phyloP scores from a whole-genome alignment of 208 protist genomes.

The Kentomonas sorsogonicus region DNA sequence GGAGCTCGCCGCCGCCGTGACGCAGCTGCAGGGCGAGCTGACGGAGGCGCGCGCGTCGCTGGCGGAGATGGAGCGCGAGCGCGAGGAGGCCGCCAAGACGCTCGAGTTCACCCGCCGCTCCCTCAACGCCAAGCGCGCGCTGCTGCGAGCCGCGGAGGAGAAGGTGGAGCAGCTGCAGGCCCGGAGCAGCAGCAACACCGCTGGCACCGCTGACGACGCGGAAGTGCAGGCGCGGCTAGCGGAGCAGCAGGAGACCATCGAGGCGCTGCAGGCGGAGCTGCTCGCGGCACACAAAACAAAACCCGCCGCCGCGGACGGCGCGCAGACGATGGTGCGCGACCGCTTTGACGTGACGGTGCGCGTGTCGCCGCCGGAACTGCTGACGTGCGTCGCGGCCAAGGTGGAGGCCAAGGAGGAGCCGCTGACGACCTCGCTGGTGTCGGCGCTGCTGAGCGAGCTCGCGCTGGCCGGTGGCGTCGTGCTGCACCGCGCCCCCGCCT shows the following conservation, averaged over 20 bases:
- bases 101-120: conserved; percentile 5
- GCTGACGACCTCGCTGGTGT: conserved; percentile 11
- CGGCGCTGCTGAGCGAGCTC: conserved; percentile 17
- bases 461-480: conserved; percentile 14
- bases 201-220: conserved; percentile 8
- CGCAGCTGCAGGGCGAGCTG: not conserved
- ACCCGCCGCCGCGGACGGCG: conserved; percentile 4
- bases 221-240: not conserved
- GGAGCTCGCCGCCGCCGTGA: conserved; percentile 1
- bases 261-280: conserved; percentile 8
- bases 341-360: too few species aligned
- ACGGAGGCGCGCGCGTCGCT: conserved; percentile 7
- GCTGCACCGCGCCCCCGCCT: conserved; percentile 15
- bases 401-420: conserved; percentile 12
- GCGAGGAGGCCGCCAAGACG: conserved; percentile 4
- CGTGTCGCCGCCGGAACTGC: too few species aligned
- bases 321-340: too few species aligned
- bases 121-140: not conserved
- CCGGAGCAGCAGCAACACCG: conserved; percentile 1
- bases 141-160: conserved; percentile 6
- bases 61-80: conserved; percentile 3
- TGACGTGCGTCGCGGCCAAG: too few species aligned
- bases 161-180: conserved; percentile 4
- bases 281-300: conserved; percentile 18
- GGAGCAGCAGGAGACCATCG: not conserved